These are phyloP conservation scores for Colletotrichum magnum DNA, from an alignment of 2,329 filamentous ascomycete species.

Conservation along the genomic window DNA sequence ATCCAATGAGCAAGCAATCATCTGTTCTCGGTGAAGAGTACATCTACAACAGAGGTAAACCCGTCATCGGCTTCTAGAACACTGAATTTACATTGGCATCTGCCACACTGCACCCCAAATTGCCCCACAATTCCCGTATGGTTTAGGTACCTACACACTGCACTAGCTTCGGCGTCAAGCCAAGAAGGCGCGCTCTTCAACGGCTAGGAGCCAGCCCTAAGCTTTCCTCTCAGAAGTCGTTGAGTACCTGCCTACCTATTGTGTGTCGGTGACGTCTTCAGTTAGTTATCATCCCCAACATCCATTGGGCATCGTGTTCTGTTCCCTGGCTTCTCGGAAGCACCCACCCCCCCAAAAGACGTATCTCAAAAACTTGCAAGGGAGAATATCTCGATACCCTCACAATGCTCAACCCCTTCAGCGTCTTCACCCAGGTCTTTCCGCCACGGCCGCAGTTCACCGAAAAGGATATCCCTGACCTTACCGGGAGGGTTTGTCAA, in stretches of 20 bases:
- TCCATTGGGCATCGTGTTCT: too few species aligned
- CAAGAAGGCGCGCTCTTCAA: too few species aligned
- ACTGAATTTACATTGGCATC: too few species aligned
- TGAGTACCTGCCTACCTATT: background rate
- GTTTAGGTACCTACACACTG: too few species aligned
- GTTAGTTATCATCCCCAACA: background rate
- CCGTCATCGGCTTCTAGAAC: too few species aligned
- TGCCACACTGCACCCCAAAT: too few species aligned
- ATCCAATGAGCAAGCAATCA: background rate
- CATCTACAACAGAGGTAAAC: too few species aligned
- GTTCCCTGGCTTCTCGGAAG: too few species aligned
- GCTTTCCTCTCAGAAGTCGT: background rate
- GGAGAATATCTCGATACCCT: conserved; percentile 13
- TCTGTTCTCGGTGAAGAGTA: too few species aligned
- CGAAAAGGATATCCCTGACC: conserved; percentile 56
- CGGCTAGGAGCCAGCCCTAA: background rate
- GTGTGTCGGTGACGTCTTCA: conserved; percentile 19
- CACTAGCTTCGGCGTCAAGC: too few species aligned
- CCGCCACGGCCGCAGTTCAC: conserved; percentile 57
- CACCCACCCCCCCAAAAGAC: too few species aligned
- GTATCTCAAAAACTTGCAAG: background rate
- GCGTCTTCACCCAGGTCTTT: conserved; percentile 44
- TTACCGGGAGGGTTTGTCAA: conserved; percentile 52
- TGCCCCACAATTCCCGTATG: too few species aligned
- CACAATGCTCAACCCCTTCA: conserved; percentile 37